Percentiles rank a stretch among this genome's conserved stretches.
phyloP scores from a whole-genome alignment of 78 protist genomes.

The Blattamonas nauphoetae region DNA sequence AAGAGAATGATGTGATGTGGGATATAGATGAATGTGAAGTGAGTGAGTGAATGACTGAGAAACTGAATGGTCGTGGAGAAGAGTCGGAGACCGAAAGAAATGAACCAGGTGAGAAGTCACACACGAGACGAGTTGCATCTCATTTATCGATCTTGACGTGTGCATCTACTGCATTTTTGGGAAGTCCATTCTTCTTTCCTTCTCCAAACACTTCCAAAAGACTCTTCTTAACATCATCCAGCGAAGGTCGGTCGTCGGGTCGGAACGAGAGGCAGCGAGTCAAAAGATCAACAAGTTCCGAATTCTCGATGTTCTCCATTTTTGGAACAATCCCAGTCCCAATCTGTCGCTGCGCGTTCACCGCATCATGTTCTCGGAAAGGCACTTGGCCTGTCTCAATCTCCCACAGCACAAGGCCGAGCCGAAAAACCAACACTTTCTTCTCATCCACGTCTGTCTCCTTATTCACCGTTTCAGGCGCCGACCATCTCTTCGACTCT shows the following conservation, averaged over 20 bases:
- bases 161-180: too few species aligned
- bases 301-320: not conserved
- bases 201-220: not conserved
- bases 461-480: not conserved
- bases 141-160: too few species aligned
- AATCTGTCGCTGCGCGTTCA: not conserved
- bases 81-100: too few species aligned
- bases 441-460: too few species aligned
- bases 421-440: not conserved
- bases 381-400: not conserved
- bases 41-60: too few species aligned
- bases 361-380: not conserved
- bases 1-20: too few species aligned
- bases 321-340: not conserved
- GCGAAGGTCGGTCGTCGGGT: not conserved
- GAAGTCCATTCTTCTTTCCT: too few species aligned
- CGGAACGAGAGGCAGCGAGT: not conserved
- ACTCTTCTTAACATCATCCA: not conserved
- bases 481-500: not conserved
- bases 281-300: not conserved
- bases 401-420: not conserved
- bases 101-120: too few species aligned
- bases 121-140: too few species aligned
- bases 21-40: too few species aligned
- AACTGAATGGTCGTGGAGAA: too few species aligned